A percentile compares a stretch with the other conserved stretches of the same genome.
Evolutionary conservation across 495 filamentous ascomycete species (phyloP).

Genomic region (Aspergillus asperescens): DNA sequence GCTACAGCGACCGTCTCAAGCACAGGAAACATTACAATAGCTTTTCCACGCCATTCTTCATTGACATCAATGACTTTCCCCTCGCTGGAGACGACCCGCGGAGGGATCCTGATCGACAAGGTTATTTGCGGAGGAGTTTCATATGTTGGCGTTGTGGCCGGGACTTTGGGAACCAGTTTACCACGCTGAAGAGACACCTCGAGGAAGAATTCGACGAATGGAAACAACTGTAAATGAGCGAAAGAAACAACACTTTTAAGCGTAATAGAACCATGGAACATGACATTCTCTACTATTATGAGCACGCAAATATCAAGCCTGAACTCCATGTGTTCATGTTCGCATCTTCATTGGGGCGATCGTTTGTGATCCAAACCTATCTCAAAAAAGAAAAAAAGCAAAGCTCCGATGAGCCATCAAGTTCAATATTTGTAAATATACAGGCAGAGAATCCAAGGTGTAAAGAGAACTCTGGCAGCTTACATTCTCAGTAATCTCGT

Average conservation of each 20-base stretch:
- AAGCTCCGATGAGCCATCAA: slow-evolving; percentile 13
- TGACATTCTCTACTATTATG: neutral
- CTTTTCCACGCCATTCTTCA: slow-evolving; percentile 84
- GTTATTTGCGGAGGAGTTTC: slow-evolving; percentile 59
- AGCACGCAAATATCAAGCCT: neutral
- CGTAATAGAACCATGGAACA: neutral
- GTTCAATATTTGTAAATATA: slow-evolving; percentile 30
- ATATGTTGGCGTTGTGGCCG: slow-evolving; percentile 81
- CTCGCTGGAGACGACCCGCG: slow-evolving; percentile 56
- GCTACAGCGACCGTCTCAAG: slow-evolving; percentile 62
- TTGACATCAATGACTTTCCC: slow-evolving; percentile 76
- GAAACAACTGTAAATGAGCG: slow-evolving; percentile 54
- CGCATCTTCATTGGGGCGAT: neutral
- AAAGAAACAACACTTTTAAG: neutral
- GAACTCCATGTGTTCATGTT: neutral
- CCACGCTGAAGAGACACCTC: slow-evolving; percentile 72
- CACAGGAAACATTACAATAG: slow-evolving; percentile 88
- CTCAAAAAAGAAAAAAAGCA: neutral
- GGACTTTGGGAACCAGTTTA: slow-evolving; percentile 67
- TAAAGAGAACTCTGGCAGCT: slow-evolving; percentile 10
- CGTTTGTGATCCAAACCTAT: slow-evolving; percentile 12
- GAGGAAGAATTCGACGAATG: slow-evolving; percentile 74
- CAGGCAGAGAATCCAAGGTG: slow-evolving; percentile 22
- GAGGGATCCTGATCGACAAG: slow-evolving; percentile 47
- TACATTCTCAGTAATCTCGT: slow-evolving; percentile 30